Base-by-base conservation (phyloP, 148 eudicot species). In the Rhododendron vialii region DNA sequence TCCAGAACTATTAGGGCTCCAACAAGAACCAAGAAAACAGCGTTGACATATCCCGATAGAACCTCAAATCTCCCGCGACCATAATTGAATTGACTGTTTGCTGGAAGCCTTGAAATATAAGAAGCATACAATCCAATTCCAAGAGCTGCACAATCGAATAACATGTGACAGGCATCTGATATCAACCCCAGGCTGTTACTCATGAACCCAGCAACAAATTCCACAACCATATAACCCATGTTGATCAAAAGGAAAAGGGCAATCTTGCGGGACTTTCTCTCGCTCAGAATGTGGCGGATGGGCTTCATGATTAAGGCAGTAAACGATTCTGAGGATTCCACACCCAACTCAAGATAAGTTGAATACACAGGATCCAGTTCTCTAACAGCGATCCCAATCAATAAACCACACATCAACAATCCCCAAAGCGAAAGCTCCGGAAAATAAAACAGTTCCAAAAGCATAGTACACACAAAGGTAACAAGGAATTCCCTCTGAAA, bases 51-150 rank as follows among this genome's bases (percentile, higher is more conserved):
- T 71, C 99, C 99, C 7, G 99, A 97, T 12, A 97, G 94, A 83
- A 97, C 98, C 94, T 97, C 98, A 84, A 97, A 97, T 87, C 99
- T 97, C 82, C 98, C 99, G 82, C 98, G 96, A 6, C 99, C 99
- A 87, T 94, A 97, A 65, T 95, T 97, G 85, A 91, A 97, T 88
- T 94, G 96, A 84, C 89, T 57, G 86, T 95, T 97, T 38, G 99
- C 98, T 24, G 99, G 99, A 84, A 97, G 88, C 85, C 98, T 89
- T 17, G 99, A 92, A 79, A 97, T 97, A 88, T 97, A 97, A 33
- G 98, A 95, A 67, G 99, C 98, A 91, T 97, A 97, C 61, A 97
- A 90, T 79, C 99, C 99, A 87, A 97, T 95, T 9, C 96, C 99
- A 59, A 97, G 90, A 85, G 99, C 99, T 87, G 98, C 98, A 91